Evolutionary conservation across 768 basidiomycete genomes (phyloP).

Genomic region (Phaffia tasmanica): DNA sequence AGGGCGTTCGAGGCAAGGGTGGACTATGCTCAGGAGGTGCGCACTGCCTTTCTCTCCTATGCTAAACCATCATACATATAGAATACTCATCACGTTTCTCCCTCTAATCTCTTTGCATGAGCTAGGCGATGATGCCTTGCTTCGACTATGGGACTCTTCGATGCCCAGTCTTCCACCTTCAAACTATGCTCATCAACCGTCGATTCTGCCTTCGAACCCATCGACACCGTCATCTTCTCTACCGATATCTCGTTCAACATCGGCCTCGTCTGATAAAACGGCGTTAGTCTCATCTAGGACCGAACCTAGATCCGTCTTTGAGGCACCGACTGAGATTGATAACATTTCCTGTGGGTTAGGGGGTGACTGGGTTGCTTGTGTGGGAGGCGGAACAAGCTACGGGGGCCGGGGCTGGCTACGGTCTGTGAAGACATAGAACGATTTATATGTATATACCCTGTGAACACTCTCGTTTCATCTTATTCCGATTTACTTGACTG

Average conservation of each 20-base stretch:
- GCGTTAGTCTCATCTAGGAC: not conserved
- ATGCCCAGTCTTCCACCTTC: not conserved
- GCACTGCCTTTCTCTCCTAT: slow-evolving; percentile 30
- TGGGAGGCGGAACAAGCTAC: not conserved
- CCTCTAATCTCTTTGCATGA: not conserved
- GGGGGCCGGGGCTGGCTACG: too few species aligned
- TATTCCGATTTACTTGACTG: too few species aligned
- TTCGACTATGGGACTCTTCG: slow-evolving; percentile 14
- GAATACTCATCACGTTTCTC: not conserved
- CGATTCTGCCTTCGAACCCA: not conserved
- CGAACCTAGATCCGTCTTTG: slow-evolving; percentile 10
- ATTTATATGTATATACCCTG: too few species aligned
- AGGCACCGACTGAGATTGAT: slow-evolving; percentile 19
- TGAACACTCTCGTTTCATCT: too few species aligned
- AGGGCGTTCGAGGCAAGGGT: slow-evolving; percentile 42
- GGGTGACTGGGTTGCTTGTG: slow-evolving; percentile 22
- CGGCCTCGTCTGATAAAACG: not conserved
- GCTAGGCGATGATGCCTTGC: not conserved
- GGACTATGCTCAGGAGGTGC: slow-evolving; percentile 76
- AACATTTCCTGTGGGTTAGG: slow-evolving; percentile 10
- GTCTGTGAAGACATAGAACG: too few species aligned
- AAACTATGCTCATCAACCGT: not conserved
- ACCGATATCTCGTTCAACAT: not conserved
- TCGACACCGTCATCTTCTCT: not conserved
- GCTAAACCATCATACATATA: not conserved